Conservation (phyloP, 1,139 yeast species). For the Saccharomycopsis crataegensis region DNA sequence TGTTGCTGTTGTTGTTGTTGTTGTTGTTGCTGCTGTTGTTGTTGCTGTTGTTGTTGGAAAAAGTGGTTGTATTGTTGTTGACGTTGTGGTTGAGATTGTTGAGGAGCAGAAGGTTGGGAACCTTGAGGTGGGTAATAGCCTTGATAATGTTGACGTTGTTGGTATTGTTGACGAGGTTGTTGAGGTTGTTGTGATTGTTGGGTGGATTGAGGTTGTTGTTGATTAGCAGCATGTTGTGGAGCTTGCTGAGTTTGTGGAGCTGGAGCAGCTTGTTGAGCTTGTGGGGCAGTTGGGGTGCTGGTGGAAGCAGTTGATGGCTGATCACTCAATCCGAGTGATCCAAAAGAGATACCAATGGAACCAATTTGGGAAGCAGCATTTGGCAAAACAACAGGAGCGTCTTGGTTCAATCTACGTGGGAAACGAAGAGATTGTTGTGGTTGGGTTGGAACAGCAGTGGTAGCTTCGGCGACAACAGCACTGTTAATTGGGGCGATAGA, state of each 20-base stretch:
- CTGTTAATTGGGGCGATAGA: conserved; percentile 15
- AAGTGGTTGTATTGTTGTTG: conserved; percentile 22
- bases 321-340: conserved; percentile 48
- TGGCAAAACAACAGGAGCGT: conserved; percentile 62
- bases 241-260: conserved; percentile 25
- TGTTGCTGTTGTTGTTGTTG: conserved; percentile 23
- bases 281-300: neutral
- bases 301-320: conserved; percentile 19
- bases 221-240: conserved; percentile 23
- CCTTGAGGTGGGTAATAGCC: neutral
- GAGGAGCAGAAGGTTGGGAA: conserved; percentile 9
- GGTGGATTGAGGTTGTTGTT: conserved; percentile 20
- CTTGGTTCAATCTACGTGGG: conserved; percentile 34
- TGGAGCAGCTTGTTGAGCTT: conserved; percentile 18
- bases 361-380: conserved; percentile 39
- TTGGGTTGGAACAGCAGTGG: neutral
- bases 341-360: conserved; percentile 62
- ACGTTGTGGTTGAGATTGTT: conserved; percentile 22
- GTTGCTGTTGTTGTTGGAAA: conserved; percentile 22
- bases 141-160: conserved; percentile 24
- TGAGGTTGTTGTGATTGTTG: conserved; percentile 20
- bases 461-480: conserved; percentile 4
- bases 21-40: conserved; percentile 22
- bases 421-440: conserved; percentile 15
- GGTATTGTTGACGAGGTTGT: conserved; percentile 21